Conservation (phyloP, 2,329 filamentous ascomycete species). For the Hymenoscyphus infarciens region DNA sequence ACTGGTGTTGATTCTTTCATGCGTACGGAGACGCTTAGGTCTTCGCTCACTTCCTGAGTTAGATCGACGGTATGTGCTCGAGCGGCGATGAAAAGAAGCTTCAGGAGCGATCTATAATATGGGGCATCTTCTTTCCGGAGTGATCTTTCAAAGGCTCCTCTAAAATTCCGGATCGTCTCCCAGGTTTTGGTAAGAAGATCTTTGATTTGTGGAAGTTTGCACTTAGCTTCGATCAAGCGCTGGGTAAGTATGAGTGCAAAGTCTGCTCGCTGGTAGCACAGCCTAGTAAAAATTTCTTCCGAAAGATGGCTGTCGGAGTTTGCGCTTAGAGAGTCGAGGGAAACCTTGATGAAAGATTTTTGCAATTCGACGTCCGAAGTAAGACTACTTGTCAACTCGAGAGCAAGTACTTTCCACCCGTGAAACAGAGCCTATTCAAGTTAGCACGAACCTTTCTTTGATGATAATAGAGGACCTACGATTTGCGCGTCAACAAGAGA, state of each 20-base stretch:
- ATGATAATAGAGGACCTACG: conserved; percentile 45
- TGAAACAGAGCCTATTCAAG: conserved; percentile 66
- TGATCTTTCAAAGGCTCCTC: conserved; percentile 56
- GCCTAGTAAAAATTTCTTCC: conserved; percentile 75
- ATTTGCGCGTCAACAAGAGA: conserved; percentile 91
- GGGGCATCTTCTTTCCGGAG: conserved; percentile 53
- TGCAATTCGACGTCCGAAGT: conserved; percentile 25
- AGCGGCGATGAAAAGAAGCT: conserved; percentile 79
- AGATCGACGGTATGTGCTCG: conserved; percentile 51
- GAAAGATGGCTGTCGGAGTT: conserved; percentile 71
- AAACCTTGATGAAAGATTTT: conserved; percentile 54
- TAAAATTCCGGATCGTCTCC: conserved; percentile 53
- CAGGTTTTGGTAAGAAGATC: conserved; percentile 55
- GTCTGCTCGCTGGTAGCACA: conserved; percentile 73
- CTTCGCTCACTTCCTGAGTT: conserved; percentile 23
- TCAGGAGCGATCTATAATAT: conserved; percentile 81
- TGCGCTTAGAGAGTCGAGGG: conserved; percentile 71
- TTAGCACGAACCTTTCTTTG: conserved; percentile 26
- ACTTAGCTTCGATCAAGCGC: conserved; percentile 60
- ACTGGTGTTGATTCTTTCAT: conserved; percentile 34
- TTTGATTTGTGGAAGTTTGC: conserved; percentile 48
- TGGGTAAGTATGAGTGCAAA: conserved; percentile 81
- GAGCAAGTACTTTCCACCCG: conserved; percentile 82
- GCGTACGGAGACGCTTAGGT: conserved; percentile 25
- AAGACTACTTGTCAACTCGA: conserved; percentile 69